These are phyloP conservation scores for Juncus inflexus DNA, from an alignment of 176 grass and related monocot genomes.

Conservation along the genomic window DNA sequence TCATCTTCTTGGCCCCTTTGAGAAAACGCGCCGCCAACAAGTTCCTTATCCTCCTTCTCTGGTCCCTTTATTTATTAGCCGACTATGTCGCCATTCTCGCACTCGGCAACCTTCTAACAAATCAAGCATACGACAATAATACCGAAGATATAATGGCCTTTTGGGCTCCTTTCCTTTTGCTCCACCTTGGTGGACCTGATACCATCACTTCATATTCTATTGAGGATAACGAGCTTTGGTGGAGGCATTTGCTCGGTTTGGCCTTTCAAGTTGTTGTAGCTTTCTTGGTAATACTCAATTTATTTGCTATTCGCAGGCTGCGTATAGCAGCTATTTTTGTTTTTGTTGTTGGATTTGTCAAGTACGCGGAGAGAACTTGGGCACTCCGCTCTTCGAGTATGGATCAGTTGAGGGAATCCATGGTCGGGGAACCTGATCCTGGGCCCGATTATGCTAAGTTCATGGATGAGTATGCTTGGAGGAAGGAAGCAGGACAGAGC, in stretches of 20 bases:
- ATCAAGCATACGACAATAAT: not conserved
- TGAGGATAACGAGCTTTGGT: conserved; percentile 38
- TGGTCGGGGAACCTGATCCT: not conserved
- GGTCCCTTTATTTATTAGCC: conserved; percentile 27
- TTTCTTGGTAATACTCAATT: conserved; percentile 23
- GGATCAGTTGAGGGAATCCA: conserved; percentile 14
- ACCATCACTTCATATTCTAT: conserved; percentile 38
- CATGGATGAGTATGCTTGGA: not conserved
- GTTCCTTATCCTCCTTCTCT: not conserved
- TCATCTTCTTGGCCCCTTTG: conserved; percentile 17
- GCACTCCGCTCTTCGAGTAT: conserved; percentile 29
- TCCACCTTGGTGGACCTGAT: conserved; percentile 47
- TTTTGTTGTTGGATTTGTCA: conserved; percentile 21
- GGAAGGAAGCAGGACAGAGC: not conserved
- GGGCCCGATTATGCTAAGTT: not conserved
- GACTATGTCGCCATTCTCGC: conserved; percentile 30
- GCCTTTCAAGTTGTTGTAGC: conserved; percentile 18
- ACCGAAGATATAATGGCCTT: conserved; percentile 15
- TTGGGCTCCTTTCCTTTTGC: conserved; percentile 47
- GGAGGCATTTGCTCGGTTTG: conserved; percentile 31
- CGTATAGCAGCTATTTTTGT: conserved; percentile 19
- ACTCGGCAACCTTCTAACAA: conserved; percentile 32
- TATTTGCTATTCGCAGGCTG: conserved; percentile 10
- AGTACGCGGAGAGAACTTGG: conserved; percentile 36
- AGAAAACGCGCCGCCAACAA: conserved; percentile 1